phyloP scores from a whole-genome alignment of 306 rosid genomes.

The Vigna trinervia region DNA sequence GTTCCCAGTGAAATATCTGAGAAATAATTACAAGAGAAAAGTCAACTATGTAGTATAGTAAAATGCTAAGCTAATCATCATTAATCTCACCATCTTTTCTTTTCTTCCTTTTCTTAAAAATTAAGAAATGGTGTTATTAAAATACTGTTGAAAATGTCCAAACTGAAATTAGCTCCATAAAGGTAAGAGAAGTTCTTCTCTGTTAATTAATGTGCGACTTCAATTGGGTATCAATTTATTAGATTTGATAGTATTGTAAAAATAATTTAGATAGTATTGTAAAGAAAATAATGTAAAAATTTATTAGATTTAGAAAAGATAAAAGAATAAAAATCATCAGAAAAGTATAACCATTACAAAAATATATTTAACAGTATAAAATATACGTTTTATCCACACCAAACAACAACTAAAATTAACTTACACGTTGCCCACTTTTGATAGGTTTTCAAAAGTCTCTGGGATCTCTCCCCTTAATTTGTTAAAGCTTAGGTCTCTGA shows the following conservation, averaged over 20 bases:
- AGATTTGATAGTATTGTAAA: no score
- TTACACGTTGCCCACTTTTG: conserved; percentile 41
- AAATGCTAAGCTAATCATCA: not conserved
- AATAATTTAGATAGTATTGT: no score
- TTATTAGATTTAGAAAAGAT: no score
- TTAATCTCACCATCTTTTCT: not conserved
- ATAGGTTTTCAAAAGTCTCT: not conserved
- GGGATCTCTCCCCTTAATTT: conserved; percentile 58
- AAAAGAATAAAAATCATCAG: not conserved
- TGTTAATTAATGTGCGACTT: no score
- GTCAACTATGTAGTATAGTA: not conserved
- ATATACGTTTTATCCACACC: not conserved
- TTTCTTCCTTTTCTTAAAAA: not conserved
- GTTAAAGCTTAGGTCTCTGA: conserved; percentile 80
- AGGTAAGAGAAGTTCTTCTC: no score
- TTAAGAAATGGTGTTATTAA: no score
- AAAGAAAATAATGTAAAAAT: no score
- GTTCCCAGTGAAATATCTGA: conserved; percentile 68
- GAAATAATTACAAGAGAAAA: not conserved
- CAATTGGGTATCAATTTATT: no score
- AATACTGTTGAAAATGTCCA: no score
- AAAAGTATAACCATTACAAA: no score
- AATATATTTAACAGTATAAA: not conserved
- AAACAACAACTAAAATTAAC: not conserved
- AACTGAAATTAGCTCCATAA: no score